Evolutionary conservation across 2,329 filamentous ascomycete species (phyloP).

Genomic region (Trichoderma atroviride): DNA sequence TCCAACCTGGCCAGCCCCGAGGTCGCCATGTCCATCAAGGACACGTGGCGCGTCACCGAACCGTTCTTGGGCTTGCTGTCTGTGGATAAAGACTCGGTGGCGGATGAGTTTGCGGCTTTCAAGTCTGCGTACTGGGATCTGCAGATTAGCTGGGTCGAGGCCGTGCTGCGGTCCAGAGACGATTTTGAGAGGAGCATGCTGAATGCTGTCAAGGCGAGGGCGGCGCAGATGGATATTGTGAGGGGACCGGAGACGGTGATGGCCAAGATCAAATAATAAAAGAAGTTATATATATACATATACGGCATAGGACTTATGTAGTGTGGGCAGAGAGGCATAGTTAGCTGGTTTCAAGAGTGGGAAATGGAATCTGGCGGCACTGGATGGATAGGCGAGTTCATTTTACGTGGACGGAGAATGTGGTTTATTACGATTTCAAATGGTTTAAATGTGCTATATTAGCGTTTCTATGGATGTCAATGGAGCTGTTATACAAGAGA

Average conservation of each 20-base stretch:
- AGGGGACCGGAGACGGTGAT: conserved; percentile 90
- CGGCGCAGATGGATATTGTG: conserved; percentile 81
- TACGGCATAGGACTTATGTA: background rate
- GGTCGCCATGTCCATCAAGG: conserved; percentile 74
- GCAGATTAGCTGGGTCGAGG: conserved; percentile 93
- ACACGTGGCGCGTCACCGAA: conserved; percentile 91
- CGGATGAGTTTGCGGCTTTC: conserved; percentile 79
- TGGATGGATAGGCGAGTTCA: background rate
- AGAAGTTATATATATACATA: background rate
- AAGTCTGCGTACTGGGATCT: conserved; percentile 91
- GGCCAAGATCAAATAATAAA: conserved; percentile 76
- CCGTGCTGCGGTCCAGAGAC: conserved; percentile 80
- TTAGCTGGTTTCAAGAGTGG: background rate
- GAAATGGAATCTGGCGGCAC: background rate
- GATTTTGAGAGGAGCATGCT: conserved; percentile 93
- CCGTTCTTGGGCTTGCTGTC: conserved; percentile 79
- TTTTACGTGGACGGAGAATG: background rate
- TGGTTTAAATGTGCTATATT: conserved; percentile 25
- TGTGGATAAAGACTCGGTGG: conserved; percentile 71
- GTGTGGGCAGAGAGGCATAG: background rate
- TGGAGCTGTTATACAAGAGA: conserved; percentile 10
- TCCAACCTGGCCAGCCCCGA: conserved; percentile 69
- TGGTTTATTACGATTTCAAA: conserved; percentile 11
- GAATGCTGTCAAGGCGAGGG: conserved; percentile 81
- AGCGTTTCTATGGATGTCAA: conserved; percentile 23